Evolutionary conservation across 768 basidiomycete genomes (phyloP).

Genomic region (Phlebiopsis gigantea): DNA sequence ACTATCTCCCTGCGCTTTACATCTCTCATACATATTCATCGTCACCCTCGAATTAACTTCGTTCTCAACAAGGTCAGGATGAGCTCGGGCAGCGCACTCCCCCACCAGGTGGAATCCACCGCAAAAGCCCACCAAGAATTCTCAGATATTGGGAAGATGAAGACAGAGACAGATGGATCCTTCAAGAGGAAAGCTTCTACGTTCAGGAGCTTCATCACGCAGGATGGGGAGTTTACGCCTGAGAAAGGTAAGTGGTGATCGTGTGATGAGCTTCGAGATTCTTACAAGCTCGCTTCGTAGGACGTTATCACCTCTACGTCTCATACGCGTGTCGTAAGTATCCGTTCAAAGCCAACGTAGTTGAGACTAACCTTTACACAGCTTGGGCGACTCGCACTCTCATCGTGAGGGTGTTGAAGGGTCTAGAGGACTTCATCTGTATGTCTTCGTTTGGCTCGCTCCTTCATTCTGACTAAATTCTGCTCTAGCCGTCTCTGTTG

Average conservation of each 20-base stretch:
- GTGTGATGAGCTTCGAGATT: not conserved
- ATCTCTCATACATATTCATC: not conserved
- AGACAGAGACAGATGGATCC: constrained; percentile 53
- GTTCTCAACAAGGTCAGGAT: not conserved
- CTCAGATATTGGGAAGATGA: constrained; percentile 48
- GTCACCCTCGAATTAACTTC: not conserved
- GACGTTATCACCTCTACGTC: constrained; percentile 89
- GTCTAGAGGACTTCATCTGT: constrained; percentile 61
- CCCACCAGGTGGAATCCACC: not conserved
- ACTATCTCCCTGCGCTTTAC: not conserved
- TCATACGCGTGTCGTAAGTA: constrained; percentile 77
- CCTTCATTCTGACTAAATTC: constrained; percentile 35
- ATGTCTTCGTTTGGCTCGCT: not conserved
- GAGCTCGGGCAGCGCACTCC: constrained; percentile 9
- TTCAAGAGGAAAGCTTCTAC: constrained; percentile 53
- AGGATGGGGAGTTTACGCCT: constrained; percentile 59
- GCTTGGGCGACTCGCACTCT: constrained; percentile 93
- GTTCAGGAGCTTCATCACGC: constrained; percentile 52
- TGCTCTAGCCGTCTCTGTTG: constrained; percentile 48
- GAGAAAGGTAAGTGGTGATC: constrained; percentile 54
- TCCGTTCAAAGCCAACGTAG: not conserved
- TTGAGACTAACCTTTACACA: constrained; percentile 20
- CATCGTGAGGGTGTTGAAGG: constrained; percentile 88
- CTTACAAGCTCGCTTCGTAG: constrained; percentile 32
- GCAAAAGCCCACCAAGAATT: not conserved